phyloP scores from a whole-genome alignment of 1,284 basidiomycete species.

The Quambalaria eucalypti region DNA sequence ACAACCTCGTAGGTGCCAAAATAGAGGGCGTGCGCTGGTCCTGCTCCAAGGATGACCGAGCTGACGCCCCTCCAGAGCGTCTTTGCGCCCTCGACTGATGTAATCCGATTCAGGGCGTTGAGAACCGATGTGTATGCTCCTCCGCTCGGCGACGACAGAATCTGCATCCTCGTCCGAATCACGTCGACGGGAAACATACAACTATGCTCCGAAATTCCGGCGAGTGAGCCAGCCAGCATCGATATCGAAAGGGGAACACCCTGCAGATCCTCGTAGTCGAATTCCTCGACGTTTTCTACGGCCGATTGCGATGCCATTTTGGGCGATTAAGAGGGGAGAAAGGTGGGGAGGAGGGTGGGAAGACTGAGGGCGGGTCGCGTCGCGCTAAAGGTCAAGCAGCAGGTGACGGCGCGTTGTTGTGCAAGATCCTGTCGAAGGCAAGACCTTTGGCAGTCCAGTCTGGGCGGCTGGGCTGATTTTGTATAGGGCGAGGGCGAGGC shows the following conservation, averaged over 20 bases:
- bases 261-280: constrained; percentile 43
- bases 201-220: constrained; percentile 96
- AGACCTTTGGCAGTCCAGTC: no score
- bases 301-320: constrained; percentile 1
- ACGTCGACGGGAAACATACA: constrained; percentile 98
- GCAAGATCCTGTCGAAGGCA: no score
- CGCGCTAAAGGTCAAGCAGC: no score
- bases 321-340: no score
- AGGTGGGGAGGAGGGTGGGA: no score
- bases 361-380: no score
- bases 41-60: constrained; percentile 92
- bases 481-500: no score
- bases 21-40: constrained; percentile 95
- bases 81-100: constrained; percentile 80
- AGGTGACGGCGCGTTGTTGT: no score
- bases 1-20: constrained; percentile 93
- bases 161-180: constrained; percentile 97
- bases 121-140: constrained; percentile 79
- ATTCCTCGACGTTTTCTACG: constrained; percentile 18
- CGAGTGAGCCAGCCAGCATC: constrained; percentile 93
- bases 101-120: constrained; percentile 79
- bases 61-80: constrained; percentile 92
- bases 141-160: constrained; percentile 56
- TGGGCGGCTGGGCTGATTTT: no score
- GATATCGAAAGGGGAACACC: constrained; percentile 56